A percentile compares a stretch with the other conserved stretches of the same genome.
These are phyloP conservation scores for Puccinia triticina DNA, from an alignment of 1,284 basidiomycete genomes.

Conservation along the genomic window DNA sequence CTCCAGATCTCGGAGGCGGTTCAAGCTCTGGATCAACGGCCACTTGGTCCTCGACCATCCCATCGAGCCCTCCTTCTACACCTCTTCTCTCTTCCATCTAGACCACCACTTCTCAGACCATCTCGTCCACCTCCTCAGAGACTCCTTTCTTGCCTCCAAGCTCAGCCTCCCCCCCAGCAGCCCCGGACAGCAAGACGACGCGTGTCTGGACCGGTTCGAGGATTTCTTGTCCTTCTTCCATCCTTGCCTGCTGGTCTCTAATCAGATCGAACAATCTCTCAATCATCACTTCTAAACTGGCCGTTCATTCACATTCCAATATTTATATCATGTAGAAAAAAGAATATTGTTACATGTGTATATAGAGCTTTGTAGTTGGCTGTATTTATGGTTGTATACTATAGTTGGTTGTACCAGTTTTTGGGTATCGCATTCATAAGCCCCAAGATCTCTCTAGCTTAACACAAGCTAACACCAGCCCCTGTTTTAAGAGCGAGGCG, in stretches of 20 bases:
- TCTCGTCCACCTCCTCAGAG: not conserved
- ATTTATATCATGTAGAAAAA: too few relatives aligned
- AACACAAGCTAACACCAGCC: too few relatives aligned
- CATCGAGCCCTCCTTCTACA: not conserved
- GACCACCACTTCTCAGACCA: not conserved
- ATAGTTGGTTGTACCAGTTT: too few relatives aligned
- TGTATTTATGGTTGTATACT: too few relatives aligned
- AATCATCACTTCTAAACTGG: too few relatives aligned
- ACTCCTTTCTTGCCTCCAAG: not conserved
- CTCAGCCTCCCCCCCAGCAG: too few relatives aligned
- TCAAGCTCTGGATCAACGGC: not conserved
- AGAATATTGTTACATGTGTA: too few relatives aligned
- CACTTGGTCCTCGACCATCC: not conserved
- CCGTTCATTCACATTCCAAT: too few relatives aligned
- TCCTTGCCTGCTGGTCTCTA: not conserved
- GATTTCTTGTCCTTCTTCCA: not conserved
- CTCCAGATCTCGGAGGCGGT: not conserved
- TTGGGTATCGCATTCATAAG: too few relatives aligned
- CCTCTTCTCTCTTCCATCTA: not conserved
- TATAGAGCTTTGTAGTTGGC: too few relatives aligned
- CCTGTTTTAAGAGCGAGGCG: too few relatives aligned
- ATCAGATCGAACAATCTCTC: conserved; percentile 1
- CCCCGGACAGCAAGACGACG: not conserved
- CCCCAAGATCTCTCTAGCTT: too few relatives aligned
- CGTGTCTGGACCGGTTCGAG: not conserved